phyloP scores from a whole-genome alignment of 2,329 filamentous ascomycete species.

The Ophiosphaerella narmari region DNA sequence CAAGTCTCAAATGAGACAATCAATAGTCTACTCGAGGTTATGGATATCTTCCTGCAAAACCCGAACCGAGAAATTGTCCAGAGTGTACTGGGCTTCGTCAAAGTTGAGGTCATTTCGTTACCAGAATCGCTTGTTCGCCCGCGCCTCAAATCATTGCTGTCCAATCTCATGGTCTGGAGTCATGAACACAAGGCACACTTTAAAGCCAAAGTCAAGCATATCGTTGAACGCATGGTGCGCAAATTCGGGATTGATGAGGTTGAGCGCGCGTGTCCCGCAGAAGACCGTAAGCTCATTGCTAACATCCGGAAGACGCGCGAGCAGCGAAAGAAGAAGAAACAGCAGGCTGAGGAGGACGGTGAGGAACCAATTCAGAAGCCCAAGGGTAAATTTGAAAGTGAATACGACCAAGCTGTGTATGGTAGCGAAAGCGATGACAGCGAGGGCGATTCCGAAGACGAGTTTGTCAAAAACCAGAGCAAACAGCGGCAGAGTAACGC shows the following conservation, averaged over 20 bases:
- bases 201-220: slow-evolving; percentile 96
- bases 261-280: slow-evolving; percentile 79
- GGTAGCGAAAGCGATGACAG: slow-evolving; percentile 64
- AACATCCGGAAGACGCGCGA: slow-evolving; percentile 97
- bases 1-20: slow-evolving; percentile 71
- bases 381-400: slow-evolving; percentile 78
- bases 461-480: slow-evolving; percentile 41
- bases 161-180: slow-evolving; percentile 93
- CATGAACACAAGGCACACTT: slow-evolving; percentile 98
- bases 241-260: slow-evolving; percentile 84
- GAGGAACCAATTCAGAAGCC: slow-evolving; percentile 49
- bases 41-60: slow-evolving; percentile 93
- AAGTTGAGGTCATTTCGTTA: slow-evolving; percentile 88
- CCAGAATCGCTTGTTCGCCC: slow-evolving; percentile 79
- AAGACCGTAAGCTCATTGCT: slow-evolving; percentile 84
- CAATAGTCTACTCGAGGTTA: slow-evolving; percentile 85
- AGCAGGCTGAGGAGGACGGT: slow-evolving; percentile 63
- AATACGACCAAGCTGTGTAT: slow-evolving; percentile 95
- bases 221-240: slow-evolving; percentile 90
- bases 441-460: slow-evolving; percentile 49
- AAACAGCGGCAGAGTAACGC: slow-evolving; percentile 40
- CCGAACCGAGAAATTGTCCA: slow-evolving; percentile 97
- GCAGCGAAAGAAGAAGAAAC: slow-evolving; percentile 87
- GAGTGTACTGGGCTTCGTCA: slow-evolving; percentile 93
- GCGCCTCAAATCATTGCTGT: slow-evolving; percentile 76